Evolutionary conservation across 257 asterid genomes (phyloP), one percentile per base, ranked within the genome.

Genomic region (Ballota nigra): DNA sequence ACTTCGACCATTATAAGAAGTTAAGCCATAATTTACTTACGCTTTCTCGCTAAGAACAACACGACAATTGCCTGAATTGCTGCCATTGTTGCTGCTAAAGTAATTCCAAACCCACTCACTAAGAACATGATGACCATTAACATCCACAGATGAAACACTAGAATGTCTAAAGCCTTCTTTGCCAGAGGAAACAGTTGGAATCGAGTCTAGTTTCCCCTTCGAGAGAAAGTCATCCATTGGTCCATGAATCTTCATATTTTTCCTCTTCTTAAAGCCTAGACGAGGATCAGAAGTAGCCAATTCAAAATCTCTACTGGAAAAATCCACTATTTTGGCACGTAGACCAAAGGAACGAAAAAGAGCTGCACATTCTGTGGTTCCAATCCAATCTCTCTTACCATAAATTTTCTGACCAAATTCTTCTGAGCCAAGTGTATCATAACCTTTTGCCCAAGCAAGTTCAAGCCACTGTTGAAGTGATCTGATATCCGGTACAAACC

Each of bases 311-410:
- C 74, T 81, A 55, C 89, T 68, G 70, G 81, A 80, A 70, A 92
- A 90, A 82, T 89, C 99, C 61, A 91, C 93, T 77, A 94, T 80
- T 76, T 76, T 77, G 23, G 97, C 97, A 71, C 93, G 95, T 49
- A 94, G 84, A 49, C 97, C 96, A 81, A 94, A 94, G 28, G 90
- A 91, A 9, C 96, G 93, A 33, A 94, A 67, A 78, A 94, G 89
- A 6, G 99, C 80, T 36, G 99, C 99, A 79, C 97, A 91, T 69
- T 94, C 96, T 0, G 95, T 88, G 33, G 99, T 89, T 66, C 99
- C 97, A 53, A 94, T 91, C 97, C 99, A 94, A 10, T 70, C 83
- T 67, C 81, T 83, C 71, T 79, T 85, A 64, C 97, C 97, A 75
- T 73, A 77, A 52, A 94, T 85, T 59, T 79, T 83, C 67, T 62